phyloP scores from a whole-genome alignment of 2,329 filamentous ascomycete genomes.

The Thielaviopsis populi region DNA sequence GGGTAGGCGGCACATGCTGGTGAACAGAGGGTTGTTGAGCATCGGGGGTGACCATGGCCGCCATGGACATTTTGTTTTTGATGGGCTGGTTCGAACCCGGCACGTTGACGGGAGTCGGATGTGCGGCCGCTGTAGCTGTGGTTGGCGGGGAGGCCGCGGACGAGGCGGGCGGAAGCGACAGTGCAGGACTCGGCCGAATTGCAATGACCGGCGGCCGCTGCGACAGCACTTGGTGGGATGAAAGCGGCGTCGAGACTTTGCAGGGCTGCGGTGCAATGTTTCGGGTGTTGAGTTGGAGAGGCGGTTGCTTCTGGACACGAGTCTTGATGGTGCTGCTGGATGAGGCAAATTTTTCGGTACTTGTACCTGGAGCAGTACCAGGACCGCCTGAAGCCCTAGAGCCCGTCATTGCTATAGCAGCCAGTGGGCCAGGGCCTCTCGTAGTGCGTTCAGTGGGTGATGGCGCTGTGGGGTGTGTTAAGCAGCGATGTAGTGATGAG shows the following conservation, averaged over 20 bases:
- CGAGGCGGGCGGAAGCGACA: slow-evolving; percentile 5
- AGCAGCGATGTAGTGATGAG: slow-evolving; percentile 3
- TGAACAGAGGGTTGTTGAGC: slow-evolving; percentile 19
- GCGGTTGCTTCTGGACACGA: background rate
- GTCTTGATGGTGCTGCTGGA: slow-evolving; percentile 3
- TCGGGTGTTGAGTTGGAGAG: slow-evolving; percentile 6
- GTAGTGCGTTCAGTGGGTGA: slow-evolving; percentile 13
- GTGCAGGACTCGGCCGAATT: slow-evolving; percentile 14
- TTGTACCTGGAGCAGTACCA: slow-evolving; percentile 5
- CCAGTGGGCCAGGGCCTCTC: slow-evolving; percentile 12
- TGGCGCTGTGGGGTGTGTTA: slow-evolving; percentile 8
- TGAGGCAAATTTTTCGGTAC: slow-evolving; percentile 16
- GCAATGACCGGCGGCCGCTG: slow-evolving; percentile 15
- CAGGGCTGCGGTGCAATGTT: slow-evolving; percentile 7
- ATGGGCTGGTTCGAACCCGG: slow-evolving; percentile 16
- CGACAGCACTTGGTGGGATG: slow-evolving; percentile 1
- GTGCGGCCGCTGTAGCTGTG: background rate
- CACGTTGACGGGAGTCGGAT: slow-evolving; percentile 25
- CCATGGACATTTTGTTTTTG: slow-evolving; percentile 31
- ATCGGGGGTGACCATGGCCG: slow-evolving; percentile 31
- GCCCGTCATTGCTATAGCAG: slow-evolving; percentile 10
- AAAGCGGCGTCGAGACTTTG: background rate
- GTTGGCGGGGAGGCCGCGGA: slow-evolving; percentile 22
- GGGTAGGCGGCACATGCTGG: slow-evolving; percentile 3
- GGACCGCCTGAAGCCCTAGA: slow-evolving; percentile 4